Evolutionary conservation across 805 yeast genomes (phyloP).

Genomic region (Starmerella gropengiesseri): DNA sequence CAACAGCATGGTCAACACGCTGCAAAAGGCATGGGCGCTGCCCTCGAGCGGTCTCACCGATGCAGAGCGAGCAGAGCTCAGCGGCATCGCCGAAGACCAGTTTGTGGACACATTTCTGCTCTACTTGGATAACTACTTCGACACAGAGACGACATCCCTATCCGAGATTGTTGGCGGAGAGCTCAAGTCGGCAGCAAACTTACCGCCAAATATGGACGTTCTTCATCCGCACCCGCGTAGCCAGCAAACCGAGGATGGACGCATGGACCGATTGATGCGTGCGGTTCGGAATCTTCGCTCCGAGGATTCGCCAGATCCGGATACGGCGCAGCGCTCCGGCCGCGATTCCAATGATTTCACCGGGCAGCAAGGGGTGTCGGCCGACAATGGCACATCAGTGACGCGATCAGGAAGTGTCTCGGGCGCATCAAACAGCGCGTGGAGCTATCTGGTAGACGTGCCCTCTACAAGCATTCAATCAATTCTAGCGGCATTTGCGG

Average conservation of each 20-base stretch:
- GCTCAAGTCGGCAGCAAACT: slow-evolving; percentile 1
- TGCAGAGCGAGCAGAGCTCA: slow-evolving; percentile 35
- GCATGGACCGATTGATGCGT: slow-evolving; percentile 29
- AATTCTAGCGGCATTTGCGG: slow-evolving; percentile 60
- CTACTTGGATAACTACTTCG: slow-evolving; percentile 57
- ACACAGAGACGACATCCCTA: slow-evolving; percentile 38
- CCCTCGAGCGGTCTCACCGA: slow-evolving; percentile 17
- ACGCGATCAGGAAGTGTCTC: not conserved
- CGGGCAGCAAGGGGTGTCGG: not conserved
- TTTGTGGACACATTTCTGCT: slow-evolving; percentile 64
- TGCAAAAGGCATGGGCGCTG: slow-evolving; percentile 45
- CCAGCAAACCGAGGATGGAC: slow-evolving; percentile 24
- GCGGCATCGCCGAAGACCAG: slow-evolving; percentile 52
- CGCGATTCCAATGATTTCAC: not conserved
- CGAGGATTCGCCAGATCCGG: slow-evolving; percentile 11
- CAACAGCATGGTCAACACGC: slow-evolving; percentile 49
- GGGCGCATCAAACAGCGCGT: not conserved
- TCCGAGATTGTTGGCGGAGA: slow-evolving; percentile 28
- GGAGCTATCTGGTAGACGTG: not conserved
- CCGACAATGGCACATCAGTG: not conserved
- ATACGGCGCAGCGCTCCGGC: not conserved
- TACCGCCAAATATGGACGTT: not conserved
- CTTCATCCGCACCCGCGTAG: not conserved
- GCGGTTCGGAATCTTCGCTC: slow-evolving; percentile 17
- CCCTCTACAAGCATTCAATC: slow-evolving; percentile 35